Base-by-base conservation (phyloP, 2,329 filamentous ascomycete species). In the Alternaria incomplexa region DNA sequence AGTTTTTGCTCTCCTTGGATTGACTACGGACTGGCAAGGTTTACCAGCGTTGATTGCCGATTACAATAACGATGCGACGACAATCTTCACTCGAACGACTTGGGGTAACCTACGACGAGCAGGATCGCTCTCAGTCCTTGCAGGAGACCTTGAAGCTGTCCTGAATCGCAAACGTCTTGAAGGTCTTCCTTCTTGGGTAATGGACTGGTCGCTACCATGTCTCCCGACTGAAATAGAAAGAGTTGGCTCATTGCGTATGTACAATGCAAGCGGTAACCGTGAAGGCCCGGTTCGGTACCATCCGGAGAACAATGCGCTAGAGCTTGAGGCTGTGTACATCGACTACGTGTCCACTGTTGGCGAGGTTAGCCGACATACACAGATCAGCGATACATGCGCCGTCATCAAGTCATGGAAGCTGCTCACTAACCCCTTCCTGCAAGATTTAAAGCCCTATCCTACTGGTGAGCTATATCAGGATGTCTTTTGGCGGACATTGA, bases 181-280 rank as follows among this genome's bases (percentile, higher is more conserved):
- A 7, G 55, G 22, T n/a, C 63, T 70, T 12, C 63, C 69, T 5
- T 69, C 68, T 6, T 70, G 68, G 68, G 68, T 66, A 7, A 70
- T 72, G 61, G 69, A 72, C 46, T 72, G 69, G 69, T 62, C 66
- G 6, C 55, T 72, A 5, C 67, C 68, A 13, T 72, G 68, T 26
- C 62, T 69, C 3, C 61, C 54, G 6, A 17, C 45, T 4, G 66
- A 70, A 22, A 61, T 70, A 12, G 64, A 66, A 51, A 60, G 69
- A 60, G 63, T 72, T 7, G 56, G 54, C 13, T 66, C 66, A 9
- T 32, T 69, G 6, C 28, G 50, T 5, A 59, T 70, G 46, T 72
- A 72, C 46, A 56, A 68, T 20, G 66, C 69, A 2, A 59, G 58
- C 44, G 59, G 57, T 15, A 32, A 44, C 11, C 59, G n/a, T 6